Evolutionary conservation across 2,329 filamentous ascomycete genomes (phyloP), one percentile per base, ranked within the genome.

Genomic region (Magnaporthales sp.): DNA sequence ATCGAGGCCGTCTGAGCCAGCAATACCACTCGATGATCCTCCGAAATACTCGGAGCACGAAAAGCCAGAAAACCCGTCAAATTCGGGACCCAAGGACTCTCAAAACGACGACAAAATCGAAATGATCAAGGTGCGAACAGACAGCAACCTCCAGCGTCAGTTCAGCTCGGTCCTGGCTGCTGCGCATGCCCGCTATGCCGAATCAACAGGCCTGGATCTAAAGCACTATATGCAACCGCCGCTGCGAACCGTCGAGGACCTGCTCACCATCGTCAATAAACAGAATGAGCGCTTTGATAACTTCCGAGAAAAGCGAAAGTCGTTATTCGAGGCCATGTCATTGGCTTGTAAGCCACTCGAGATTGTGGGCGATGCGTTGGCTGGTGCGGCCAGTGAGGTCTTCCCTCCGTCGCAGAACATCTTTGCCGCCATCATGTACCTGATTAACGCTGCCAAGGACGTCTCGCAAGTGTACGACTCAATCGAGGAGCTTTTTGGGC

Each of bases 391-490:
- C 8, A 61, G 54, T 3, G 64, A 66, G 24, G 56, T 58, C 1
- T 61, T 66, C 19, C 56, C 64, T n/a, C 54, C 64, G 8, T 15
- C 64, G 13, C 64, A 66, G 15, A 66, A 61, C 56, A 61, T 66
- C 22, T 66, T 66, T 58, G 56, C 64, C 4, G 64, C 64, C 4
- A 58, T 66, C n/a, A 27, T 60, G 38, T 64, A 60, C 61, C 61
- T 66, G 29, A 63, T 66, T 29, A 29, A 30, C 7, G 66, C 66
- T n/a, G 66, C 61, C 32, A 54, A 58, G 27, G 61, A 64, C 26
- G 62, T 66, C 31, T 63, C 61, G n/a, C 27, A 62, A 31, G 13
- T 46, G 8, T 66, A 66, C 56, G 64, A 66, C 56, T 61, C 64
- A 9, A 66, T 66, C n/a, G 38, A 27, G 22, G 64, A 61, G 56